A percentile compares a stretch with the other conserved stretches of the same genome.
phyloP scores from a whole-genome alignment of 805 yeast species.

The Cyberlindnera meyerae region DNA sequence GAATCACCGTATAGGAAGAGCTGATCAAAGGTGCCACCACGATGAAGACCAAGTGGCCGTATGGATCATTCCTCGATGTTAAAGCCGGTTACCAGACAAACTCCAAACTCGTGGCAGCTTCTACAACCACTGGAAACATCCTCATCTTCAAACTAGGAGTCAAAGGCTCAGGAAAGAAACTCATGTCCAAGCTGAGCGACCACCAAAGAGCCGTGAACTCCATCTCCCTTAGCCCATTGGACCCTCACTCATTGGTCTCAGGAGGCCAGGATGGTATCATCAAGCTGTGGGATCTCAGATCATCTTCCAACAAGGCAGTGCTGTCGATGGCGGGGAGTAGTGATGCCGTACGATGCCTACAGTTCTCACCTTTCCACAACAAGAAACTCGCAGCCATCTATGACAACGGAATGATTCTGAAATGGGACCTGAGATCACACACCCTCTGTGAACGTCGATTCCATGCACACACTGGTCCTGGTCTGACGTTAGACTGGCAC shows the following conservation, averaged over 20 bases:
- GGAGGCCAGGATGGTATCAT: constrained; percentile 82
- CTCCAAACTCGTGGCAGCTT: constrained; percentile 38
- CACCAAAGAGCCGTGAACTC: constrained; percentile 45
- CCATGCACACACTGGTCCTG: constrained; percentile 91
- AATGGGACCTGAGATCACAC: constrained; percentile 80
- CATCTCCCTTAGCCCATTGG: constrained; percentile 36
- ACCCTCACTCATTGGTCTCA: constrained; percentile 38
- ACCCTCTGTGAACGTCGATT: constrained; percentile 59
- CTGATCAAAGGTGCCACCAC: constrained; percentile 25
- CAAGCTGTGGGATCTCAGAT: constrained; percentile 68
- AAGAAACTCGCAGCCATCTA: constrained; percentile 70
- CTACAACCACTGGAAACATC: constrained; percentile 45
- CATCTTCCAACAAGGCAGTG: constrained; percentile 41
- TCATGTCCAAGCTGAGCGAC: constrained; percentile 31
- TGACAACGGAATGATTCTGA: constrained; percentile 83
- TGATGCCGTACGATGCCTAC: constrained; percentile 62
- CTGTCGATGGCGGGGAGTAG: constrained; percentile 54
- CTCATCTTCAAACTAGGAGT: constrained; percentile 26
- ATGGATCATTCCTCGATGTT: constrained; percentile 40
- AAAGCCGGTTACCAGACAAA: constrained; percentile 38
- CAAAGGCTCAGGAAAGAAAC: constrained; percentile 23
- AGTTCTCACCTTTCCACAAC: constrained; percentile 49
- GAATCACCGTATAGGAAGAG: constrained; percentile 32
- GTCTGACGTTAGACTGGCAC: constrained; percentile 83
- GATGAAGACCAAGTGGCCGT: constrained; percentile 29